Evolutionary conservation across 805 yeast species (phyloP), one percentile per base, ranked within the genome.

Genomic region (Maudiozyma bulderi): DNA sequence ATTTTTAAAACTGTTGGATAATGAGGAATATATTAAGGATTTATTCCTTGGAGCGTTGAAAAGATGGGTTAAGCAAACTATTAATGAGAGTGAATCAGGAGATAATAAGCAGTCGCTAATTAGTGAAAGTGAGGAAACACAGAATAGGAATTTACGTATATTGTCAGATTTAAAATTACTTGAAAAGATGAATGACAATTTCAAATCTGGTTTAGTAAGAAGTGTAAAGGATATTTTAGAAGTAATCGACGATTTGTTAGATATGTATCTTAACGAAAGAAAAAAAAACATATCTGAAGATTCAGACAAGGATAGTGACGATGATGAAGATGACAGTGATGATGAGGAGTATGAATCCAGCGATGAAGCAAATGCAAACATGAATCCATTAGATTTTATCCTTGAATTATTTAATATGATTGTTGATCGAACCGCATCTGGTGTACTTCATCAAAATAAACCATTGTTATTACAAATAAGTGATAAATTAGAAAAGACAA

Each of bases 81-180:
- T 46, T 1, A 20, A 40, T 13, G 15, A 26, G 28, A 38, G 13
- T 5, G 40, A 14, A 5, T 7, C 15, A 13, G 15, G 26, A 20
- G 26, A 20, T 20, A 4, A 13, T 2, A 35, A 35, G 38, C 8
- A 7, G 13, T 35, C 38, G 6, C 8, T 35, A n/a, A n/a, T 35
- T n/a, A 35, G 14, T n/a, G 15, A 6, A n/a, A 14, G 15, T n/a
- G n/a, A 35, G 14, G 45, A 46, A 11, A 31, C 26, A 8, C 44
- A 42, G 20, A 37, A 69, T 5, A 73, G 75, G 51, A 83, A 86
- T n/a, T 74, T 78, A 47, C 55, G 73, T 7, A 70, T 77, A 47
- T 66, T 86, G 37, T 66, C 80, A 6, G 83, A 84, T 57, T 67
- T 87, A 50, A 76, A 82, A 51, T 59, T 87, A 9, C 64, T 90